A percentile compares a stretch with the other conserved stretches of the same genome.
Conservation (phyloP, 1,284 basidiomycete species). For the Ceratobasidium sp. region DNA sequence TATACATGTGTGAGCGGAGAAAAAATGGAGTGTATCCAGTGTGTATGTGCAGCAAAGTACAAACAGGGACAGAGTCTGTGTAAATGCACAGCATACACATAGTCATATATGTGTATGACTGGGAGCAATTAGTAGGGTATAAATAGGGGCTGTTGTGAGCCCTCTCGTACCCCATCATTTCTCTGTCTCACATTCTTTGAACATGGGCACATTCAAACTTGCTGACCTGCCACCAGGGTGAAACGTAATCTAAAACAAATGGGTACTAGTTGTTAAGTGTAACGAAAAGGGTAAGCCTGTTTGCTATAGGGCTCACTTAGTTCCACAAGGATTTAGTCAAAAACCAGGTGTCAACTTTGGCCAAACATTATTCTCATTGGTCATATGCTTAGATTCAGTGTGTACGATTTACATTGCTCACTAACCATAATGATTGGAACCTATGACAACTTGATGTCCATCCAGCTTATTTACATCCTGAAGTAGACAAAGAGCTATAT, state of each 20-base stretch:
- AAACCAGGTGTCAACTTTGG: slow-evolving; percentile 46
- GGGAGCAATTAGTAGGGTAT: too few species aligned
- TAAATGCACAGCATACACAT: too few species aligned
- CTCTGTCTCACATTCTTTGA: too few species aligned
- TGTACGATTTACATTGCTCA: slow-evolving; percentile 39
- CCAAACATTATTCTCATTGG: slow-evolving; percentile 45
- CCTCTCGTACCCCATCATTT: too few species aligned
- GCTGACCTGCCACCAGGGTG: neutral
- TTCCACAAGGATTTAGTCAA: slow-evolving; percentile 36
- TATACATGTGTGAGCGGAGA: too few species aligned
- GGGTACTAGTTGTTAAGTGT: neutral
- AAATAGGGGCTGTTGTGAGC: too few species aligned
- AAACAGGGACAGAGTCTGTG: too few species aligned
- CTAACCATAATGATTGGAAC: slow-evolving; percentile 36
- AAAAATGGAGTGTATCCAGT: too few species aligned
- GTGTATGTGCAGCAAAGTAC: too few species aligned
- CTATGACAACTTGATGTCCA: slow-evolving; percentile 34
- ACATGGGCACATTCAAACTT: slow-evolving; percentile 1
- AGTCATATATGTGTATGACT: too few species aligned
- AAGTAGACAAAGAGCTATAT: neutral
- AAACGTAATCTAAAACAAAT: neutral
- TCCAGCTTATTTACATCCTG: slow-evolving; percentile 22
- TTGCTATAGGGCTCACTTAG: neutral
- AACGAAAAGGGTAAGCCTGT: neutral
- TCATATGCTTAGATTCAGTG: slow-evolving; percentile 40